Percentiles rank a stretch among this genome's conserved stretches.
phyloP scores from a whole-genome alignment of 371 early-diverging fungal species.

The Mucor lusitanicus region DNA sequence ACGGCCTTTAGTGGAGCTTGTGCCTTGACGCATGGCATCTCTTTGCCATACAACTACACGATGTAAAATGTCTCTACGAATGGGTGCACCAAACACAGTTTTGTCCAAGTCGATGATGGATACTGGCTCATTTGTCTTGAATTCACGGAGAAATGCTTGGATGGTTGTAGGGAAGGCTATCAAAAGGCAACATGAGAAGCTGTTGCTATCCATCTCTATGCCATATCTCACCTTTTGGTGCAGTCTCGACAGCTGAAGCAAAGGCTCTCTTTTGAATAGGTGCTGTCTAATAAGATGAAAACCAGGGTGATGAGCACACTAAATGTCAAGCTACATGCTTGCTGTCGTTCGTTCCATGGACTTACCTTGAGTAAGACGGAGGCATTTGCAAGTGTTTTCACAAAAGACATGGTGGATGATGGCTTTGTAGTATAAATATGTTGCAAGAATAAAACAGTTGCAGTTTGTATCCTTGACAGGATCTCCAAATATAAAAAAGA shows the following conservation, averaged over 20 bases:
- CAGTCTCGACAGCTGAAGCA: conserved; percentile 26
- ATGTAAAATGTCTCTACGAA: conserved; percentile 86
- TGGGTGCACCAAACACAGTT: conserved; percentile 78
- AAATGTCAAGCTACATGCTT: background rate
- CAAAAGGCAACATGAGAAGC: background rate
- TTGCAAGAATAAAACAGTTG: background rate
- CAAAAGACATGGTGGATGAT: conserved; percentile 11
- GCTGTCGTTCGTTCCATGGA: background rate
- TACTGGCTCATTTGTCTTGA: conserved; percentile 73
- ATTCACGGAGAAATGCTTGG: conserved; percentile 84
- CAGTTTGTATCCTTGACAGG: background rate
- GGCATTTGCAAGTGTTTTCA: background rate
- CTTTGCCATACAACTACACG: conserved; percentile 88
- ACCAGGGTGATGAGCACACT: background rate
- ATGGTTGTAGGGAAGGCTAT: conserved; percentile 39
- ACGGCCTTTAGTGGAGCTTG: conserved; percentile 78
- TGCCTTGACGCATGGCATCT: conserved; percentile 83
- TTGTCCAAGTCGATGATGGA: conserved; percentile 76
- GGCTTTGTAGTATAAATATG: background rate
- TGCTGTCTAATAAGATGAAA: conserved; percentile 12
- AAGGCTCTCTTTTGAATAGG: conserved; percentile 28
- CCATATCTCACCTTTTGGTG: conserved; percentile 18
- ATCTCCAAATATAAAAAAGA: background rate
- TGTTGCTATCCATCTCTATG: background rate
- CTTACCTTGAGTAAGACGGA: conserved; percentile 8